Conservation (phyloP, 208 protist genomes). For the Vickermania spadyakhi region DNA sequence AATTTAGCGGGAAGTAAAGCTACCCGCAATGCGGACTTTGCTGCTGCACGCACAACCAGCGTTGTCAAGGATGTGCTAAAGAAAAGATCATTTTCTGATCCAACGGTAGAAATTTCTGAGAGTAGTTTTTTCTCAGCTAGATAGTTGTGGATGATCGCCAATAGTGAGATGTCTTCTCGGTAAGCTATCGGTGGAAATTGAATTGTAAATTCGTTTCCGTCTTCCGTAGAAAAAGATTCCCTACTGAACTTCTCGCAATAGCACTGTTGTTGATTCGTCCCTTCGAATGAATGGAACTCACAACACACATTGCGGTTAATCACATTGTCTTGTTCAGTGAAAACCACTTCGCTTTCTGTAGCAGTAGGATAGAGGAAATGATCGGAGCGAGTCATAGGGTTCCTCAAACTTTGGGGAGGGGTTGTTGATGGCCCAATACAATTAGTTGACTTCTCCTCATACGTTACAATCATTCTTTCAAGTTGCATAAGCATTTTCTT, state of each 20-base stretch:
- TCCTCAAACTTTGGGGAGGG: background rate
- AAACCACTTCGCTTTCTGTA: background rate
- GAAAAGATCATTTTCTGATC: constrained; percentile 13
- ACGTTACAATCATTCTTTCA: constrained; percentile 60
- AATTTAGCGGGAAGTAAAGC: constrained; percentile 55
- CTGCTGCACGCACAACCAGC: constrained; percentile 45
- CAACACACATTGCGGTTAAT: background rate
- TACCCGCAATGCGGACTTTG: constrained; percentile 71
- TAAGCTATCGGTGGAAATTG: background rate
- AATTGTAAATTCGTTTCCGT: background rate
- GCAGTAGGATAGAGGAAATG: background rate
- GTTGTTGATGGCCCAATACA: constrained; percentile 1
- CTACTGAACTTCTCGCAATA: background rate
- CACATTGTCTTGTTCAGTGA: background rate
- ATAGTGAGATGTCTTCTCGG: background rate
- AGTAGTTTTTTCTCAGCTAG: background rate
- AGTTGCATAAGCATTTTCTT: constrained; percentile 56
- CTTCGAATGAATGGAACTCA: background rate
- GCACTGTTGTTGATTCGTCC: background rate
- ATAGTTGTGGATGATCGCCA: background rate
- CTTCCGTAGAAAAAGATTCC: background rate
- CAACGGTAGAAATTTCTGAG: background rate
- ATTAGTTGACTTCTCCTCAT: constrained; percentile 15
- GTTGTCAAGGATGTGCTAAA: constrained; percentile 41
- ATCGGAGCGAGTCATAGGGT: background rate